phyloP scores from a whole-genome alignment of 2,329 filamentous ascomycete genomes.

The Fonsecaea pugnacius region DNA sequence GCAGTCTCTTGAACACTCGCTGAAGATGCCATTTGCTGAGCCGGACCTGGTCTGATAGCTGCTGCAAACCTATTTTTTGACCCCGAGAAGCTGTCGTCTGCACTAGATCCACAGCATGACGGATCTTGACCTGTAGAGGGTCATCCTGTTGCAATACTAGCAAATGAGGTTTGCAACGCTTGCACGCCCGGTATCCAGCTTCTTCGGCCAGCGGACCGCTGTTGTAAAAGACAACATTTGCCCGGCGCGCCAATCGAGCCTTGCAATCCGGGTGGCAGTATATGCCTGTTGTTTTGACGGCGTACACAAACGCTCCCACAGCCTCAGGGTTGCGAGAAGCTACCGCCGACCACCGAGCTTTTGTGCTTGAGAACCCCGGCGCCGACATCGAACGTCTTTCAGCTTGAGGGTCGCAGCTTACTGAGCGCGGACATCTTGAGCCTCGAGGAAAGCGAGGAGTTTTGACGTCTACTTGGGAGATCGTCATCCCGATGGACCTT shows the following conservation, averaged over 20 bases:
- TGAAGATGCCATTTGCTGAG: constrained; percentile 60
- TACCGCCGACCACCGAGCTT: constrained; percentile 50
- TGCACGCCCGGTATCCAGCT: constrained; percentile 60
- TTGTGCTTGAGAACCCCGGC: constrained; percentile 2
- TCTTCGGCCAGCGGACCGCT: constrained; percentile 53
- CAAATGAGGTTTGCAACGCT: constrained; percentile 57
- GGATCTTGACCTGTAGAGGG: constrained; percentile 17
- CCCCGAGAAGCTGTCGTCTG: constrained; percentile 6
- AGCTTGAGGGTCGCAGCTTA: too few relatives aligned
- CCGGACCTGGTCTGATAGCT: constrained; percentile 53
- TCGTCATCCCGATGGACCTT: background rate
- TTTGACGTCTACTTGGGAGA: constrained; percentile 2
- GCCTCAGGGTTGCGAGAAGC: constrained; percentile 50
- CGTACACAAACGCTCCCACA: constrained; percentile 58
- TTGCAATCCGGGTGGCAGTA: constrained; percentile 62
- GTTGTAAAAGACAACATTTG: constrained; percentile 60
- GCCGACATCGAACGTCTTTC: background rate
- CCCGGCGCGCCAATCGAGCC: constrained; percentile 60
- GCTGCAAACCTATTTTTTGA: constrained; percentile 44
- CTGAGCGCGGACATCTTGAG: background rate
- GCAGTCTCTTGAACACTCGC: constrained; percentile 58
- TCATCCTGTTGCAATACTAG: constrained; percentile 12
- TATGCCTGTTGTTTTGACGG: constrained; percentile 59
- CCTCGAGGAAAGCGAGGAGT: background rate
- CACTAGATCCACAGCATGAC: constrained; percentile 4